Evolutionary conservation across 306 rosid species (phyloP), one percentile per base, ranked within the genome.

Genomic region (Quercus cerris): DNA sequence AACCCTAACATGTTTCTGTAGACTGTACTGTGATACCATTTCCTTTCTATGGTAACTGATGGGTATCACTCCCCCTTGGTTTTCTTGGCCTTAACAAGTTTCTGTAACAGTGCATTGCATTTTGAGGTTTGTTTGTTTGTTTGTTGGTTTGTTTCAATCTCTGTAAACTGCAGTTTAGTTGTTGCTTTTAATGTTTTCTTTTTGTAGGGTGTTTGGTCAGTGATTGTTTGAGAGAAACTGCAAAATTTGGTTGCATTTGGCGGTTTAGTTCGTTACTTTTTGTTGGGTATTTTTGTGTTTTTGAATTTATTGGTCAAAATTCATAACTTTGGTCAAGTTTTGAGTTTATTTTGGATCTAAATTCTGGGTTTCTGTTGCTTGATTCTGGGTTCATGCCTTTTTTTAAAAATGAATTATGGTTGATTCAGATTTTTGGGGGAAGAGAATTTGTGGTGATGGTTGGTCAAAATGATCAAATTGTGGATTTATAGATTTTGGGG

Each of bases 201-300:
- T 58, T 17, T 0, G 8, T 69, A 15, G 14, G 49, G 52, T 79
- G 66, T 27, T 51, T 77, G 74, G 35, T 7, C 44, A 62, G 12
- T 49, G 68, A n/a, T 75, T 56, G 9, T 73, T 73, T 80, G 15
- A 56, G 28, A 19, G 12, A 23, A 11, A 22, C 4, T 70, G 57
- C 46, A 59, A 57, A 11, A 35, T 82, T 78, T 81, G 68, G 19
- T 81, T 74, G 74, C 70, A 55, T 20, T 54, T 77, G 81, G 33
- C 55, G 51, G 69, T 73, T 77, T 76, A 6, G 27, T 78, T 61
- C 44, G 76, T 27, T 71, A 75, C 79, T 78, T 22, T 57, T 22
- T 70, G 17, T 6, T 56, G 73, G 83, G 80, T 61, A 69, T 46
- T 33, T 59, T 70, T 17, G 52, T 30, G 76, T 78, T 74, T 15